phyloP scores from a whole-genome alignment of 768 basidiomycete species.

The Psilocybe tampanensis region DNA sequence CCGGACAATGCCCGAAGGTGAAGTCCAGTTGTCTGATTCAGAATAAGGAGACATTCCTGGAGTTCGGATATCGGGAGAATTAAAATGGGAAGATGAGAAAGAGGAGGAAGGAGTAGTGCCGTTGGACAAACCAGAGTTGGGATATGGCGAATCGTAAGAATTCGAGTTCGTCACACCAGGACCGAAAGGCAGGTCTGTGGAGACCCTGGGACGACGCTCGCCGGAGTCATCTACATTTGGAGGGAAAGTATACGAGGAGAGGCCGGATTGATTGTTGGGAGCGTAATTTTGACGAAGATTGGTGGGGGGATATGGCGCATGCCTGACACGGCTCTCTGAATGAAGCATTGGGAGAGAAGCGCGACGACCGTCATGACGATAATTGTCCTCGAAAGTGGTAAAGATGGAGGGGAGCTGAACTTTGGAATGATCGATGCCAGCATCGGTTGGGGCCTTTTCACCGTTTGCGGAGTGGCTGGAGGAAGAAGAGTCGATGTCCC shows the following conservation, averaged over 20 bases:
- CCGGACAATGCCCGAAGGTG: constrained; percentile 62
- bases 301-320: constrained; percentile 59
- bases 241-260: constrained; percentile 61
- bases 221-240: constrained; percentile 39
- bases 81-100: constrained; percentile 49
- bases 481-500: constrained; percentile 35
- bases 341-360: constrained; percentile 64
- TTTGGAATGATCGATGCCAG: constrained; percentile 47
- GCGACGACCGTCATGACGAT: constrained; percentile 58
- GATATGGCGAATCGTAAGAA: constrained; percentile 50
- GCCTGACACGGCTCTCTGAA: constrained; percentile 55
- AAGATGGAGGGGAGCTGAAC: constrained; percentile 79
- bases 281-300: constrained; percentile 49
- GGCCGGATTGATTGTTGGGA: constrained; percentile 42
- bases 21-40: constrained; percentile 60
- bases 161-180: constrained; percentile 37
- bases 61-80: constrained; percentile 47
- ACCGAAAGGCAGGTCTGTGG: constrained; percentile 45
- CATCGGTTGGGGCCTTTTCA: constrained; percentile 43
- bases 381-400: constrained; percentile 64
- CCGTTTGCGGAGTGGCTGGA: constrained; percentile 25
- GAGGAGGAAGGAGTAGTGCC: constrained; percentile 54
- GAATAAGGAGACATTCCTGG: constrained; percentile 46
- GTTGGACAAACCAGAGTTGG: constrained; percentile 51
- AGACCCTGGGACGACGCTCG: constrained; percentile 53